A percentile compares a stretch with the other conserved stretches of the same genome.
Evolutionary conservation across 2,329 filamentous ascomycete species (phyloP).

Genomic region (Fusarium fracticaudum): DNA sequence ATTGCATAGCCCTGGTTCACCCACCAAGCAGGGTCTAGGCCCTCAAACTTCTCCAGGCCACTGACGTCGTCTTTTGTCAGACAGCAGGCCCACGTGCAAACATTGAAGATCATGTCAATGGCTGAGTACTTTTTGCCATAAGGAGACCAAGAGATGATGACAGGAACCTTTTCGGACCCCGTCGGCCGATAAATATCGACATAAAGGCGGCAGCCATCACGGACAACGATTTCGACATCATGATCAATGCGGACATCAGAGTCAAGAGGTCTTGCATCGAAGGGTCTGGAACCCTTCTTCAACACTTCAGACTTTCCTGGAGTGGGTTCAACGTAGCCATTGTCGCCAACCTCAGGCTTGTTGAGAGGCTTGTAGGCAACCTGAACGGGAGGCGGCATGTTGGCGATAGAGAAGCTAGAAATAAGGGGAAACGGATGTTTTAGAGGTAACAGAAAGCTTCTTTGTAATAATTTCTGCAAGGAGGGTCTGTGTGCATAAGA

Average conservation of each 20-base stretch:
- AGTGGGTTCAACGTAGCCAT: constrained; percentile 30
- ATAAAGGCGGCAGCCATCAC: constrained; percentile 34
- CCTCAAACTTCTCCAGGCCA: constrained; percentile 26
- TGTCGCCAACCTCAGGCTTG: constrained; percentile 31
- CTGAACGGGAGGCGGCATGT: constrained; percentile 35
- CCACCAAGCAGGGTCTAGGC: constrained; percentile 24
- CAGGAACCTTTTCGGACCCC: constrained; percentile 10
- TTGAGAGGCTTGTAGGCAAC: constrained; percentile 38
- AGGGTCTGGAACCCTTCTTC: constrained; percentile 31
- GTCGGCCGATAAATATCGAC: constrained; percentile 16
- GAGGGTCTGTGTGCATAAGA: accelerated
- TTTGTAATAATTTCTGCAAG: not conserved
- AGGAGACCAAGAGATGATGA: constrained; percentile 33
- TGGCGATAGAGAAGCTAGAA: not conserved
- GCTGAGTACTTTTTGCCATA: constrained; percentile 38
- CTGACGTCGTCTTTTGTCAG: constrained; percentile 20
- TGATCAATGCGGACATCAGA: constrained; percentile 37
- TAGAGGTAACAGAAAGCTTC: not conserved
- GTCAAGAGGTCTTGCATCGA: constrained; percentile 31
- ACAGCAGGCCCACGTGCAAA: constrained; percentile 29
- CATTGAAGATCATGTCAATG: constrained; percentile 33
- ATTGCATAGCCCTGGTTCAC: constrained; percentile 22
- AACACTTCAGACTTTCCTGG: constrained; percentile 33
- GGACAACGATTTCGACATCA: constrained; percentile 35
- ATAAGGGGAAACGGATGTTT: accelerated